These are phyloP conservation scores for Chlamydomonas incerta DNA, from an alignment of 139 green algal genomes.

Conservation along the genomic window DNA sequence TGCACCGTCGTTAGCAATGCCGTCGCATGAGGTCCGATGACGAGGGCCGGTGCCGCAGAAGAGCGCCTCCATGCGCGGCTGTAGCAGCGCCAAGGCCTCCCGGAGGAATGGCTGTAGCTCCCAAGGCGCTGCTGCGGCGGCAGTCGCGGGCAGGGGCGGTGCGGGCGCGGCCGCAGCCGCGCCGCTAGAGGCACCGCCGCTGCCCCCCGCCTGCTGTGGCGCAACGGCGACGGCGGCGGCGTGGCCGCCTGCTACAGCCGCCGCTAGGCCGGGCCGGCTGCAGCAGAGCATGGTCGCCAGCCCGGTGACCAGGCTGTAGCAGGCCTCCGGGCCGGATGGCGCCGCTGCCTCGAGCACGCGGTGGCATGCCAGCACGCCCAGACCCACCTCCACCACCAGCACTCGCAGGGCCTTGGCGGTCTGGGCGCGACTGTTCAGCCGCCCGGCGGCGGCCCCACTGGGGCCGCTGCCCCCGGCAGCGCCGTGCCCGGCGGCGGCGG, in stretches of 20 bases:
- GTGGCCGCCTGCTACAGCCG: not conserved
- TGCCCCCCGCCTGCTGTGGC: not conserved
- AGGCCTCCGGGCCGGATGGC: not conserved
- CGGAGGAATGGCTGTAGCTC: slow-evolving; percentile 15
- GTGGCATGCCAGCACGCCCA: not conserved
- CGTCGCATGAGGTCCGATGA: not conserved
- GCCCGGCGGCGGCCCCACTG: not conserved
- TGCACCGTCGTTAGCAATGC: not conserved
- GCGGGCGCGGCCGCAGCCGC: not conserved
- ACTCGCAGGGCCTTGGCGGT: not conserved
- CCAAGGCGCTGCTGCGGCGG: not conserved
- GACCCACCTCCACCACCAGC: not conserved
- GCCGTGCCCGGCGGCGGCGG: not conserved
- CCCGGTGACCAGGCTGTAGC: not conserved
- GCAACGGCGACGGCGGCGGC: not conserved
- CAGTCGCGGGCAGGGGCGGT: not conserved
- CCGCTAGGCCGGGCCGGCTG: slow-evolving; percentile 32
- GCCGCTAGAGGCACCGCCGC: not conserved
- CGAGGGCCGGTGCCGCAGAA: not conserved
- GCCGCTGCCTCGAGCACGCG: not conserved
- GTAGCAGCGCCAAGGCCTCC: slow-evolving; percentile 13
- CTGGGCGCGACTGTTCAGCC: slow-evolving; percentile 3
- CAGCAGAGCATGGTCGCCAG: slow-evolving; percentile 3
- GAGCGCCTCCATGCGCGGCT: not conserved
- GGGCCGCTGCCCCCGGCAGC: not conserved